A percentile compares a stretch with the other conserved stretches of the same genome.
These are phyloP conservation scores for Epichloe typhina DNA, from an alignment of 2,329 filamentous ascomycete genomes.

Conservation along the genomic window DNA sequence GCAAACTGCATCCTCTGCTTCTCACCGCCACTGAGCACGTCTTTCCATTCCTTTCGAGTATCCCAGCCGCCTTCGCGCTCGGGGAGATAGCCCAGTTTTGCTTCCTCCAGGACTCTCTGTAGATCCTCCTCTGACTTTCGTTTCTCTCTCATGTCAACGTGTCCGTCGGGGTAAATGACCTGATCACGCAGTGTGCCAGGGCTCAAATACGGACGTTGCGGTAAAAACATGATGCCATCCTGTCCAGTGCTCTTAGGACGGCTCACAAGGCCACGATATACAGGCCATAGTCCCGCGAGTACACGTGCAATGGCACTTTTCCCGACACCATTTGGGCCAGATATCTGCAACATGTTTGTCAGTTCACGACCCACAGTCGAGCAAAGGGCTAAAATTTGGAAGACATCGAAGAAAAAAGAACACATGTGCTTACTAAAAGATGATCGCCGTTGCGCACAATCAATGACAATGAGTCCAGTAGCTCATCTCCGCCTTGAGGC, in stretches of 20 bases:
- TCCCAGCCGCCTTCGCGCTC: constrained; percentile 94
- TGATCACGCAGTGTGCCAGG: constrained; percentile 90
- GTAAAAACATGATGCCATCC: constrained; percentile 97
- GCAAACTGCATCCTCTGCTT: constrained; percentile 94
- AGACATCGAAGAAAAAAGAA: neutral
- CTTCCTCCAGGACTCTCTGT: constrained; percentile 65
- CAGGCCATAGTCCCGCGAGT: constrained; percentile 86
- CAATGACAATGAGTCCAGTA: constrained; percentile 79
- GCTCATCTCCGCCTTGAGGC: constrained; percentile 81
- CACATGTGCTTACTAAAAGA: constrained; percentile 43
- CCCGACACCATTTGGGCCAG: constrained; percentile 86
- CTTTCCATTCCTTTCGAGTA: constrained; percentile 95
- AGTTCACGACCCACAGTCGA: neutral
- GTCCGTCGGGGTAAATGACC: constrained; percentile 93
- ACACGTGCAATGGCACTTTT: constrained; percentile 83
- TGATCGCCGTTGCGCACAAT: constrained; percentile 86
- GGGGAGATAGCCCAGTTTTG: constrained; percentile 76
- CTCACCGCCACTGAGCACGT: constrained; percentile 91
- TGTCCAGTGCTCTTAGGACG: constrained; percentile 66
- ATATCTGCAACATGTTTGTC: constrained; percentile 42
- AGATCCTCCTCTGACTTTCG: constrained; percentile 69
- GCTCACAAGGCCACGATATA: constrained; percentile 84
- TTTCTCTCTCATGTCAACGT: constrained; percentile 80
- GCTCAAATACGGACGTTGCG: constrained; percentile 83
- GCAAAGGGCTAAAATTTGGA: neutral